A percentile compares a stretch with the other conserved stretches of the same genome.
Evolutionary conservation across 202 grass and related monocot genomes (phyloP).

Genomic region (Setaria italica): DNA sequence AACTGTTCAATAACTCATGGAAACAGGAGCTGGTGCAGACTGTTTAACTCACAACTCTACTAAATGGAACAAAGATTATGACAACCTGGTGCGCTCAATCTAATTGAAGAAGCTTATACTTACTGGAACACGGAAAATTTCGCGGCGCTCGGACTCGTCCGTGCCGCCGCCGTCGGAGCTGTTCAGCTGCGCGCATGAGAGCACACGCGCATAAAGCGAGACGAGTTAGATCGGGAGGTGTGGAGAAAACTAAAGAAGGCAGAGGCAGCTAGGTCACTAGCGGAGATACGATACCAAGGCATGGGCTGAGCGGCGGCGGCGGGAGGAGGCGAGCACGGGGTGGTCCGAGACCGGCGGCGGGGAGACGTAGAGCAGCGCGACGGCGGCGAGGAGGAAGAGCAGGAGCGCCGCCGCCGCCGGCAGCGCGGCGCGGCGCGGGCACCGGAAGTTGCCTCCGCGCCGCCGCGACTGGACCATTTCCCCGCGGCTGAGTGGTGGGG

Average conservation of each 20-base stretch:
- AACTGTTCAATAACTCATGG: background rate
- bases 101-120: slow-evolving; percentile 26
- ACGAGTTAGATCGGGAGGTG: slow-evolving; percentile 42
- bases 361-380: slow-evolving; percentile 66
- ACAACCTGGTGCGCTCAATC: slow-evolving; percentile 2
- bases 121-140: slow-evolving; percentile 57
- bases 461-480: slow-evolving; percentile 71
- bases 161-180: slow-evolving; percentile 27
- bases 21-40: slow-evolving; percentile 1
- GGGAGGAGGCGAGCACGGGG: slow-evolving; percentile 46
- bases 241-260: background rate
- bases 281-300: slow-evolving; percentile 37
- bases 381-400: slow-evolving; percentile 58
- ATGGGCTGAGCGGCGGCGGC: slow-evolving; percentile 35
- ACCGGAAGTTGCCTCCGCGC: slow-evolving; percentile 53
- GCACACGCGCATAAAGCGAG: slow-evolving; percentile 9
- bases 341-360: slow-evolving; percentile 76
- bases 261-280: slow-evolving; percentile 21
- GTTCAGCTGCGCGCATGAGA: slow-evolving; percentile 45
- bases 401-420: slow-evolving; percentile 54
- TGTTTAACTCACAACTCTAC: background rate
- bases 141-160: slow-evolving; percentile 22
- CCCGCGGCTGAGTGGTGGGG: slow-evolving; percentile 20
- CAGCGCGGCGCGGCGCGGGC: slow-evolving; percentile 54
- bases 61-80: slow-evolving; percentile 6